Evolutionary conservation across 495 filamentous ascomycete genomes (phyloP), one percentile per base, ranked within the genome.

Genomic region (Penicillium cinerascens): DNA sequence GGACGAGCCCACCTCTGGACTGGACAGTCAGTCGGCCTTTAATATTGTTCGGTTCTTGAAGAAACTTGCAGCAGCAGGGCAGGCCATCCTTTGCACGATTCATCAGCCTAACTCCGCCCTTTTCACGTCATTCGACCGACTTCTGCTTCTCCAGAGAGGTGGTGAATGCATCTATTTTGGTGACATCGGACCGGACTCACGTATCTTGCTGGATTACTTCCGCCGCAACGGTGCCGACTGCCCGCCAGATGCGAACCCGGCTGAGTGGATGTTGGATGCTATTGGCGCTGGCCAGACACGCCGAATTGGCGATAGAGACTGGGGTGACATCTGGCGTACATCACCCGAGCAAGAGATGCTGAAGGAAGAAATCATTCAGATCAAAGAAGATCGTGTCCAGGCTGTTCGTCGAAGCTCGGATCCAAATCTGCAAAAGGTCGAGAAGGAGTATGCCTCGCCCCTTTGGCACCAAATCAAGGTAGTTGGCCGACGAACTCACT

Each of bases 41-140:
- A 92, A 92, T 54, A 96, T 95, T 53, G 83, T 95, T 13, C 84
- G 87, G 42, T 95, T 95, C 77, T 69, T 96, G 44, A 85, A 85
- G 43, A 96, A 95, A 71, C 79, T 96, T 9, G 85, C 91, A 1
- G 82, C 80, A 1, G 83, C 85, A 36, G 92, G 92, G 1, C 91
- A 96, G 59, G 90, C 92, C 16, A 89, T 96, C 63, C 80, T 96
- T 1, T 91, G 87, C 69, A 96, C 92, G 0, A 97, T 96, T 56
- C 92, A 96, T 66, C 92, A 97, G 58, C 92, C 92, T 15, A 88
- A 88, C 61, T 83, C 88, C 3, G 86, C 88, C 0, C 77, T 97
- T 0, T 96, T 97, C 56, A 85, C 93, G 62, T 86, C 87, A 56
- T 90, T 90, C 47, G 86, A 89, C 57, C 72, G 82, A 7, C 71